Percentiles rank a stretch among this genome's conserved stretches.
Conservation (phyloP, 441 rosid genomes). For the Erodium moschatum region DNA sequence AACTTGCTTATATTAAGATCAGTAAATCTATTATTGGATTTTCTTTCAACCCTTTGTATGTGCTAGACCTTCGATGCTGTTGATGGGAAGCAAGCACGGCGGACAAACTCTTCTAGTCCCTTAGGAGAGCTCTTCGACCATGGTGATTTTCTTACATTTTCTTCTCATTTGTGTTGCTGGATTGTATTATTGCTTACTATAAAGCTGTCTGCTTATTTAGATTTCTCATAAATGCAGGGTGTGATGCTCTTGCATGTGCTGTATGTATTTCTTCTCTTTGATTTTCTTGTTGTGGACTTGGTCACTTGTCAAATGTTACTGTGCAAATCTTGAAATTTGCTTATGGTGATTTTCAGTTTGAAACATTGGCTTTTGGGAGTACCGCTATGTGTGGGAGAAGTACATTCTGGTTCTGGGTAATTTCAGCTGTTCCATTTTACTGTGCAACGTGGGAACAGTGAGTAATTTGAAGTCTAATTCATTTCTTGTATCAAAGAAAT, state of each 20-base stretch:
- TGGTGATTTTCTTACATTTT: slow-evolving; percentile 37
- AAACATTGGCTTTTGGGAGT: slow-evolving; percentile 80
- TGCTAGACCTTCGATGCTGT: slow-evolving; percentile 90
- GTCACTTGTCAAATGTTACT: slow-evolving; percentile 9
- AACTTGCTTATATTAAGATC: background rate
- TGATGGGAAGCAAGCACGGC: slow-evolving; percentile 98
- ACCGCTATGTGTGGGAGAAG: slow-evolving; percentile 91
- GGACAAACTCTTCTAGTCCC: slow-evolving; percentile 89
- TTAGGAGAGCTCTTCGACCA: slow-evolving; percentile 97
- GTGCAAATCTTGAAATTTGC: slow-evolving; percentile 11
- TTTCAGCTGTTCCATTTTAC: slow-evolving; percentile 82
- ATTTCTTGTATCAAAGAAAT: background rate
- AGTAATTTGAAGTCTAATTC: slow-evolving; percentile 26
- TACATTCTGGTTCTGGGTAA: slow-evolving; percentile 88
- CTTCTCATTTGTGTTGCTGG: slow-evolving; percentile 8
- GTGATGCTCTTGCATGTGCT: slow-evolving; percentile 99
- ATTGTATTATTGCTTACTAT: slow-evolving; percentile 13
- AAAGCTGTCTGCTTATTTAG: slow-evolving; percentile 20
- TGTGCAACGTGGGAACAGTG: slow-evolving; percentile 98
- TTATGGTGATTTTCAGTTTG: slow-evolving; percentile 45
- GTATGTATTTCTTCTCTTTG: slow-evolving; percentile 38
- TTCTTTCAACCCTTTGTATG: slow-evolving; percentile 6
- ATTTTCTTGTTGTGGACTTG: slow-evolving; percentile 4
- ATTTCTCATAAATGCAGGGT: slow-evolving; percentile 44
- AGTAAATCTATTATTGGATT: slow-evolving; percentile 6